Evolutionary conservation across 164 flowering plant genomes (phyloP).

Genomic region (Aristolochia fimbriata): DNA sequence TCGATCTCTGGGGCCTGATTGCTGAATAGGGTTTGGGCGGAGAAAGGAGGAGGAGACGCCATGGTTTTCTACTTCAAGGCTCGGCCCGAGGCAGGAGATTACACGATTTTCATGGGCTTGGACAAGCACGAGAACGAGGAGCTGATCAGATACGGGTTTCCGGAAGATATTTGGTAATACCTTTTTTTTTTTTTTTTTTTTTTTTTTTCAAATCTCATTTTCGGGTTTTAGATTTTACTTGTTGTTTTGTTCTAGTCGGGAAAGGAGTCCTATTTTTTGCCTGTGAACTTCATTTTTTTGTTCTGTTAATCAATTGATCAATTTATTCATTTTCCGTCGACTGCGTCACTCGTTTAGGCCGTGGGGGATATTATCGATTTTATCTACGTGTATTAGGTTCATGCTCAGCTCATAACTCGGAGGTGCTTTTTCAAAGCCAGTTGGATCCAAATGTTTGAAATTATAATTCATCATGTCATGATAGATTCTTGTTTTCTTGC

Average conservation of each 20-base stretch:
- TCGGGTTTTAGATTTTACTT: not conserved
- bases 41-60: slow-evolving; percentile 6
- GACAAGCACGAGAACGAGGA: slow-evolving; percentile 94
- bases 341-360: too few species aligned
- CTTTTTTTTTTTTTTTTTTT: not conserved
- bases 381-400: too few species aligned
- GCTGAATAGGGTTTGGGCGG: slow-evolving; percentile 1
- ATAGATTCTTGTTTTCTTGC: too few species aligned
- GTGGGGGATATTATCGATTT: too few species aligned
- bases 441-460: too few species aligned
- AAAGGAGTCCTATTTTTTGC: not conserved
- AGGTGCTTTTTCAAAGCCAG: too few species aligned
- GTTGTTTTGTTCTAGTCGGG: not conserved
- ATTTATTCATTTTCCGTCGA: too few species aligned
- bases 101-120: slow-evolving; percentile 90
- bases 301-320: too few species aligned
- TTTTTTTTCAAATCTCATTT: not conserved
- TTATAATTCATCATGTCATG: too few species aligned
- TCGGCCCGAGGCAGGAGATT: slow-evolving; percentile 85
- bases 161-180: slow-evolving; percentile 82
- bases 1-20: slow-evolving; percentile 9
- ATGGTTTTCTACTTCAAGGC: slow-evolving; percentile 99
- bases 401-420: too few species aligned
- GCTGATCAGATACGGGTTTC: slow-evolving; percentile 90
- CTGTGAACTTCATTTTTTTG: too few species aligned